These are phyloP conservation scores for Acanthochlamys bracteata DNA, from an alignment of 106 monocot species.

Conservation along the genomic window DNA sequence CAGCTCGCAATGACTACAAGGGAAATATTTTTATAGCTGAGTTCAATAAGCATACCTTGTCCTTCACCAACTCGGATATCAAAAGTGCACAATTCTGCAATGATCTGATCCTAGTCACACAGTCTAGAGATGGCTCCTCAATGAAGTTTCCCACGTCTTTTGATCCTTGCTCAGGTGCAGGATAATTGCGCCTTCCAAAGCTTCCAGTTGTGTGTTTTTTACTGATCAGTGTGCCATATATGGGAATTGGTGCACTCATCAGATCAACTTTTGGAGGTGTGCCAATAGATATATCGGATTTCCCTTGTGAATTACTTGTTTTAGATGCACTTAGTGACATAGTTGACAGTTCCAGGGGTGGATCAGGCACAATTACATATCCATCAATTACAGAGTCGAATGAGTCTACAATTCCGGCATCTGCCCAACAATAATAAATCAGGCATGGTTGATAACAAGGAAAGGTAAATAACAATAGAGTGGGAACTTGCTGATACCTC, in stretches of 20 bases:
- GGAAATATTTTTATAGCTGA: background rate
- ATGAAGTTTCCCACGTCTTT: constrained; percentile 51
- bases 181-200: constrained; percentile 41
- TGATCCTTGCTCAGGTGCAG: constrained; percentile 64
- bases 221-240: constrained; percentile 24
- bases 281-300: constrained; percentile 37
- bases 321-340: constrained; percentile 37
- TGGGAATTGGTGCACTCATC: constrained; percentile 76
- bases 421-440: constrained; percentile 20
- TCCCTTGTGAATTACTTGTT: constrained; percentile 33
- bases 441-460: background rate
- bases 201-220: constrained; percentile 22
- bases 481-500: constrained; percentile 23
- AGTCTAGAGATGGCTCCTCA: constrained; percentile 66
- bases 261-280: constrained; percentile 25
- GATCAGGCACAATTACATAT: constrained; percentile 76
- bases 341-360: constrained; percentile 56
- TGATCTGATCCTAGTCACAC: constrained; percentile 62
- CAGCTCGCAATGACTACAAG: background rate
- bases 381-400: constrained; percentile 83
- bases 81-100: constrained; percentile 70
- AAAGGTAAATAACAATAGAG: background rate
- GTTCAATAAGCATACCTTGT: constrained; percentile 35
- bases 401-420: constrained; percentile 54
- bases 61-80: constrained; percentile 65